Base-by-base conservation (phyloP, 805 yeast species). In the Komagataella populi region DNA sequence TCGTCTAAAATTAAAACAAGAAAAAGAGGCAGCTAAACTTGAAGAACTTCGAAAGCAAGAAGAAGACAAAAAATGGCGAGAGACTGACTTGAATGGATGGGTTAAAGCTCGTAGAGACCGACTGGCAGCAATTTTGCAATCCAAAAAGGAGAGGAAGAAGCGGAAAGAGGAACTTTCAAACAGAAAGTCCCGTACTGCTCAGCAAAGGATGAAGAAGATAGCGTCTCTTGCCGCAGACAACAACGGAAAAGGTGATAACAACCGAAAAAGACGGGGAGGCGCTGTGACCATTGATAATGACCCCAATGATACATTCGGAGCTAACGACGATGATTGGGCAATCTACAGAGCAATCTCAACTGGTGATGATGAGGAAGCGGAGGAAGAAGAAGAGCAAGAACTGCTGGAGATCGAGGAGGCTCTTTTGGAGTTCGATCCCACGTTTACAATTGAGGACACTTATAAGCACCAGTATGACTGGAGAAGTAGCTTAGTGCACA, bases 261-360 rank as follows among this genome's bases (percentile, higher is more conserved):
- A 76, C 49, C 70, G 80, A 30, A 75, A 73, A 44, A 72, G 84
- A 59, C 68, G 67, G 54, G 69, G 74, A 53, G 76, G 72, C 6
- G 78, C 76, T 57, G 78, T 82, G 0, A 80, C 89, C 1, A 83
- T 86, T 39, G 96, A 87, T 60, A 87, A 87, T 57, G 97, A 88
- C 63, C 95, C 95, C 14, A 87, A 81, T 59, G 98, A 91, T 66
- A 87, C 90, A 0, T 90, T 91, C 66, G 98, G 97, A 52, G 90
- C 96, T 2, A 82, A 88, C 60, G 98, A 91, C 62, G 96, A 86
- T 52, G 99, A 93, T 65, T 91, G 97, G 97, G 80, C 84, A 20
- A 82, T 88, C 16, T 91, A 91, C 63, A 77, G 93, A 59, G 93
- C 87, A 60, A 84, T 89, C 52, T 78, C 87, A 17, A 79, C 77